Evolutionary conservation across 768 basidiomycete genomes (phyloP).

Genomic region (Collybiopsis luxurians): DNA sequence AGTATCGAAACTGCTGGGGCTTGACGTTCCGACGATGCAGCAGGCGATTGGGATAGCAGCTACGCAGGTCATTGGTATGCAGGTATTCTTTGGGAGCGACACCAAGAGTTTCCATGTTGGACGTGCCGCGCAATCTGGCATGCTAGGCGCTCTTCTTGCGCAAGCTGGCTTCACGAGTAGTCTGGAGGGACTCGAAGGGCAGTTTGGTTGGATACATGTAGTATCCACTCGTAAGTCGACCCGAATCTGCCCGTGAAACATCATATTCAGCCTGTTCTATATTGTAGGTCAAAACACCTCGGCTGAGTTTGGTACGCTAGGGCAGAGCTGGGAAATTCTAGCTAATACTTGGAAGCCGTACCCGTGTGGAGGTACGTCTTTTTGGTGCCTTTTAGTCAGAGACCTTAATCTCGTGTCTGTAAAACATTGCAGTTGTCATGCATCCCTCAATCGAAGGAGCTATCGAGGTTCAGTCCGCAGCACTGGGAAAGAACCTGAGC

Average conservation of each 20-base stretch:
- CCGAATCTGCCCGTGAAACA: too few species aligned
- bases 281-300: slow-evolving; percentile 16
- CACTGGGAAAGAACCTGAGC: slow-evolving; percentile 1
- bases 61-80: slow-evolving; percentile 22
- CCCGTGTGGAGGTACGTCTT: slow-evolving; percentile 14
- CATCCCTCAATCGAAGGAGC: slow-evolving; percentile 21
- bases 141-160: slow-evolving; percentile 20
- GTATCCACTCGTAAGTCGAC: too few species aligned
- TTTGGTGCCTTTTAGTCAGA: too few species aligned
- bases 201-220: slow-evolving; percentile 22
- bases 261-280: too few species aligned
- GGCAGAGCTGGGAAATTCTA: slow-evolving; percentile 16
- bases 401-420: too few species aligned
- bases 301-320: slow-evolving; percentile 12
- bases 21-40: slow-evolving; percentile 16
- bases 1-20: slow-evolving; percentile 18
- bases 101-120: slow-evolving; percentile 23
- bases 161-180: slow-evolving; percentile 17
- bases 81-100: slow-evolving; percentile 20
- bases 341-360: slow-evolving; percentile 21
- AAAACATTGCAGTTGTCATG: slow-evolving; percentile 16
- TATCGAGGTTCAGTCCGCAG: slow-evolving; percentile 16
- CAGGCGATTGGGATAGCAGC: slow-evolving; percentile 22
- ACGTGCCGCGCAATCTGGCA: slow-evolving; percentile 19
- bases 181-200: slow-evolving; percentile 18